Conservation (phyloP, 768 basidiomycete species). For the Russula emetica region DNA sequence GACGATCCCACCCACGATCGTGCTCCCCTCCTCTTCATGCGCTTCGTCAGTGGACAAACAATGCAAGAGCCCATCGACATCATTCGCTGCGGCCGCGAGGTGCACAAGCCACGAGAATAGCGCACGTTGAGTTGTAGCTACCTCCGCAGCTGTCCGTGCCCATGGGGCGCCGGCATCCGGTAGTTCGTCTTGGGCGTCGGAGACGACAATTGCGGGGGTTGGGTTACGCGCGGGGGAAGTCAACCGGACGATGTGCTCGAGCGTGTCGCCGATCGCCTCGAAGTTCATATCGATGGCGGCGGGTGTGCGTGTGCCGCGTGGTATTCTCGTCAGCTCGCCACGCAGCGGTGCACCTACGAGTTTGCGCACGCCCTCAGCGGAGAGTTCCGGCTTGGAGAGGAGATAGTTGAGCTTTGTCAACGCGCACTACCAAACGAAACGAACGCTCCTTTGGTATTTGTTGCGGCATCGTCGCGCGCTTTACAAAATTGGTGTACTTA, state of each 20-base stretch:
- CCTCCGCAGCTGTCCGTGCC: conserved; percentile 77
- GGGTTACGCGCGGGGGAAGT: conserved; percentile 41
- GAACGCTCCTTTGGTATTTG: neutral
- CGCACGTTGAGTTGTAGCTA: conserved; percentile 60
- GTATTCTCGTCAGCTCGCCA: conserved; percentile 72
- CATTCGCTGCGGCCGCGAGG: conserved; percentile 69
- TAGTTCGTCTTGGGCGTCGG: conserved; percentile 40
- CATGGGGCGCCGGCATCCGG: conserved; percentile 55
- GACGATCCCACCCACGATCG: conserved; percentile 62
- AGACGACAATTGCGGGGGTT: conserved; percentile 38
- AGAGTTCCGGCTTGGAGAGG: conserved; percentile 78
- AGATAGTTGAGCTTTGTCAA: conserved; percentile 88
- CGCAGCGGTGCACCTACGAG: conserved; percentile 77
- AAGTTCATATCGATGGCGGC: conserved; percentile 47
- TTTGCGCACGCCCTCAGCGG: conserved; percentile 60
- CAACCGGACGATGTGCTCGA: conserved; percentile 66
- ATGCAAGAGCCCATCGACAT: conserved; percentile 55
- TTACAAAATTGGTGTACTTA: conserved; percentile 37
- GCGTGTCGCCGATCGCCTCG: conserved; percentile 58
- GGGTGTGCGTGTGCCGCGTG: conserved; percentile 38
- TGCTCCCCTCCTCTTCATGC: conserved; percentile 31
- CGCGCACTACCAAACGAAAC: conserved; percentile 56
- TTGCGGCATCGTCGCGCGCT: neutral
- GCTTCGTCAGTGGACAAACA: conserved; percentile 42
- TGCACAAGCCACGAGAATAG: conserved; percentile 76